phyloP scores from a whole-genome alignment of 257 asterid species.

The Fraxinus anomala region DNA sequence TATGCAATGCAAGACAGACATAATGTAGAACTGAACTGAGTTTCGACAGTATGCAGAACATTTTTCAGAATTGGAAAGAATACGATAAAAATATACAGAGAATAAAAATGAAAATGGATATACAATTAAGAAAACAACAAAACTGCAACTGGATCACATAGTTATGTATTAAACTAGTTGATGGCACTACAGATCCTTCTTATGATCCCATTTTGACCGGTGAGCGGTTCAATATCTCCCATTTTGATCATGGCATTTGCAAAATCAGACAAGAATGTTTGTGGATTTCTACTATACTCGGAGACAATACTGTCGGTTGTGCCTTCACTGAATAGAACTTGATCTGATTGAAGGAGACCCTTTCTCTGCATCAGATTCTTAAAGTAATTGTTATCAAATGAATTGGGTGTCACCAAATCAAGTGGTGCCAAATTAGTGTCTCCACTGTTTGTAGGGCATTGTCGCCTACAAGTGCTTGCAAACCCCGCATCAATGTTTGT shows the following conservation, averaged over 20 bases:
- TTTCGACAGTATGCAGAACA: too few relatives aligned
- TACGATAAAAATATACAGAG: background rate
- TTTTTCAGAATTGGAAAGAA: background rate
- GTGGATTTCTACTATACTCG: constrained; percentile 21
- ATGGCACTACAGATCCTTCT: constrained; percentile 38
- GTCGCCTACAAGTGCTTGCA: constrained; percentile 34
- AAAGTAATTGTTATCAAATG: constrained; percentile 48
- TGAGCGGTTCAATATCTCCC: constrained; percentile 42
- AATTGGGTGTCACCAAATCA: constrained; percentile 49
- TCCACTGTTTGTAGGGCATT: constrained; percentile 43
- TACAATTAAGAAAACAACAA: background rate
- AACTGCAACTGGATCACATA: too few relatives aligned
- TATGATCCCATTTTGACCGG: constrained; percentile 38
- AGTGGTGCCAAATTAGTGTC: constrained; percentile 40
- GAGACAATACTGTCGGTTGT: constrained; percentile 26
- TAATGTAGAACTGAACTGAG: too few relatives aligned
- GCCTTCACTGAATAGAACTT: constrained; percentile 30
- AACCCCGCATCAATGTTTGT: constrained; percentile 43
- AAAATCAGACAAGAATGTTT: constrained; percentile 34
- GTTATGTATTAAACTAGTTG: constrained; percentile 21
- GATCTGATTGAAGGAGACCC: constrained; percentile 53
- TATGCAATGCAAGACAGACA: too few relatives aligned
- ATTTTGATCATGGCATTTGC: constrained; percentile 45
- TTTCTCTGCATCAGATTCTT: constrained; percentile 32
- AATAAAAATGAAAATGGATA: background rate